Percentiles rank a stretch among this genome's conserved stretches.
Evolutionary conservation across 768 basidiomycete species (phyloP).

Genomic region (Tricholoma furcatifolium): DNA sequence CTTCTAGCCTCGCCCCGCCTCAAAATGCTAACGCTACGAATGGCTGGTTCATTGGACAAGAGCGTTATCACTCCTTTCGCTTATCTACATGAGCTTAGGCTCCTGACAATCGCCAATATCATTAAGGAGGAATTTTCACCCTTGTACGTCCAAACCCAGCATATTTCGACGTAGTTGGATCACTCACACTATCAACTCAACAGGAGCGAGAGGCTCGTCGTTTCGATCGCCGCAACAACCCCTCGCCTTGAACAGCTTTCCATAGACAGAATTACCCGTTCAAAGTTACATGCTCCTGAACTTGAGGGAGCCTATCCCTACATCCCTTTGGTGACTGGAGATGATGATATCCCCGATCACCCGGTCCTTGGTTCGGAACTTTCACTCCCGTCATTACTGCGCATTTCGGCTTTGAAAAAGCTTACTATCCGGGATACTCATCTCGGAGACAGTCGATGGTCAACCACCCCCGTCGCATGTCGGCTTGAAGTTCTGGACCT

Average conservation of each 20-base stretch:
- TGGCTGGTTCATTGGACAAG: conserved; percentile 50
- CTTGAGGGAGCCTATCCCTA: conserved; percentile 51
- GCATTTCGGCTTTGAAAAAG: conserved; percentile 56
- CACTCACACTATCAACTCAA: conserved; percentile 1
- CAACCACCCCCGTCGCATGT: conserved; percentile 48
- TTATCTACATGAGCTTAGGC: conserved; percentile 38
- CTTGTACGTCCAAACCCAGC: conserved; percentile 36
- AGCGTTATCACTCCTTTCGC: conserved; percentile 49
- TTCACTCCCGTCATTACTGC: conserved; percentile 63
- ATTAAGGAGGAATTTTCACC: conserved; percentile 39
- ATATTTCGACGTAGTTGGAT: conserved; percentile 4
- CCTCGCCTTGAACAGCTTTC: conserved; percentile 54
- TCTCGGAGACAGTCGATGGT: conserved; percentile 62
- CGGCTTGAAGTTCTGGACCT: conserved; percentile 57
- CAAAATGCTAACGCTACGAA: conserved; percentile 42
- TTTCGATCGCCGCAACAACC: conserved; percentile 62
- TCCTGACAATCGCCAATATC: conserved; percentile 47
- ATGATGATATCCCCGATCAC: conserved; percentile 59
- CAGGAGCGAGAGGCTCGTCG: conserved; percentile 70
- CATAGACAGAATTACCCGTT: conserved; percentile 65
- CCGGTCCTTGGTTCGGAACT: conserved; percentile 54
- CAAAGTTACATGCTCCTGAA: conserved; percentile 61
- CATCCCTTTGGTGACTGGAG: conserved; percentile 61
- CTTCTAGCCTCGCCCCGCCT: conserved; percentile 51
- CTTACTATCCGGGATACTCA: conserved; percentile 72